A percentile compares a stretch with the other conserved stretches of the same genome.
These are phyloP conservation scores for Salix caprea DNA, from an alignment of 345 rosid genomes.

Conservation along the genomic window DNA sequence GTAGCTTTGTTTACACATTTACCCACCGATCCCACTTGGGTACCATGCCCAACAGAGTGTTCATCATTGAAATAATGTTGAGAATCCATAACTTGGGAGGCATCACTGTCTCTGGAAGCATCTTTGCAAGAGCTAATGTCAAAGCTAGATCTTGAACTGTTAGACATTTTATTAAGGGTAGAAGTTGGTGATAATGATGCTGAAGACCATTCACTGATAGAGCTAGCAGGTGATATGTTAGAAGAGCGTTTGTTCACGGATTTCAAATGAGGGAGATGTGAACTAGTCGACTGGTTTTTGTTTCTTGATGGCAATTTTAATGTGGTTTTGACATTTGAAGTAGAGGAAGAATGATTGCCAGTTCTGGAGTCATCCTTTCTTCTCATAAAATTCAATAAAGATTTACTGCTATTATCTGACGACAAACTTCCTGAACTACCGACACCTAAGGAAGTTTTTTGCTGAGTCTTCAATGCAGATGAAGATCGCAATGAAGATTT, in stretches of 20 bases:
- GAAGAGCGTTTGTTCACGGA: conserved; percentile 46
- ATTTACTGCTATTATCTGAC: conserved; percentile 39
- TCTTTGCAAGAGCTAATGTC: conserved; percentile 32
- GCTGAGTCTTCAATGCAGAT: conserved; percentile 41
- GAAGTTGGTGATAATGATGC: conserved; percentile 51
- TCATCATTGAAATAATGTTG: conserved; percentile 25
- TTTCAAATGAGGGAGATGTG: conserved; percentile 39
- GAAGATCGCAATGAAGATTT: conserved; percentile 45
- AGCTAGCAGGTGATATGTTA: conserved; percentile 57
- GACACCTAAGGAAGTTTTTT: conserved; percentile 56
- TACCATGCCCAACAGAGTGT: conserved; percentile 30
- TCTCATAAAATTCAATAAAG: conserved; percentile 32
- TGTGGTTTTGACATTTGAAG: conserved; percentile 23
- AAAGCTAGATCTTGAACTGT: conserved; percentile 37
- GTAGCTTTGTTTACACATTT: conserved; percentile 35
- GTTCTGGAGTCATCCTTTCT: conserved; percentile 35
- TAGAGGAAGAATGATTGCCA: conserved; percentile 29
- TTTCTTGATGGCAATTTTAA: conserved; percentile 33
- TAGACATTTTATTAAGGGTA: conserved; percentile 47
- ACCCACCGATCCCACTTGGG: conserved; percentile 21
- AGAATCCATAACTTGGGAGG: conserved; percentile 31
- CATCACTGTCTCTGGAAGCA: conserved; percentile 14
- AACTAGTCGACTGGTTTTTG: conserved; percentile 32
- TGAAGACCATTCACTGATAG: conserved; percentile 76
- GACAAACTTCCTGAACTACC: conserved; percentile 63